These are phyloP conservation scores for Balansia obtecta DNA, from an alignment of 2,329 filamentous ascomycete genomes.

Conservation along the genomic window DNA sequence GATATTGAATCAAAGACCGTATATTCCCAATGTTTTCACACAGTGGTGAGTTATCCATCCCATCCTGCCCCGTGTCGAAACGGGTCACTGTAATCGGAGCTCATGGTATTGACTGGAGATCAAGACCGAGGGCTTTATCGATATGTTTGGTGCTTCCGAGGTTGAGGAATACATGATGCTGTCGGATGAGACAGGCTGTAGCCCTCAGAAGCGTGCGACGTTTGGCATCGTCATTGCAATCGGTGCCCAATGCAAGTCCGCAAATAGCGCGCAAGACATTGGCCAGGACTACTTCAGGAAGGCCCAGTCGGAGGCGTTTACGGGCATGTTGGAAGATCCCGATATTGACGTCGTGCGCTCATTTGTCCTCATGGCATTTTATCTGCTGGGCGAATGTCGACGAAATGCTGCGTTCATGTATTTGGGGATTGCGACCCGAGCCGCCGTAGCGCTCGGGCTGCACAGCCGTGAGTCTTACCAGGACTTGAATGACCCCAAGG, in stretches of 20 bases:
- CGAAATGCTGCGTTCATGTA: constrained; percentile 53
- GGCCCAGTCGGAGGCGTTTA: constrained; percentile 15
- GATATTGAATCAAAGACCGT: constrained; percentile 9
- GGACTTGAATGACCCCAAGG: constrained; percentile 9
- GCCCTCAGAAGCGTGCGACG: constrained; percentile 15
- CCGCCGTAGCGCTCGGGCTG: constrained; percentile 43
- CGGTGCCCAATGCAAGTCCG: constrained; percentile 18
- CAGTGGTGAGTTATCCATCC: constrained; percentile 9
- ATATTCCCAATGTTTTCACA: constrained; percentile 10
- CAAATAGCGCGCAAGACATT: constrained; percentile 23
- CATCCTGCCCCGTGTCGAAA: background rate
- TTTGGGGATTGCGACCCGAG: constrained; percentile 43
- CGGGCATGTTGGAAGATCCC: constrained; percentile 32
- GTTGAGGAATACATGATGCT: constrained; percentile 13
- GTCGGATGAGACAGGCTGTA: constrained; percentile 2
- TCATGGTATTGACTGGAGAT: constrained; percentile 4
- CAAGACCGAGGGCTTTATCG: constrained; percentile 21
- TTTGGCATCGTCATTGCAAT: constrained; percentile 22
- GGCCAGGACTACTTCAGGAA: constrained; percentile 16
- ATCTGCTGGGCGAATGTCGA: constrained; percentile 45
- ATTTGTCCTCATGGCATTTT: constrained; percentile 46
- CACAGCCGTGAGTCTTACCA: constrained; percentile 27
- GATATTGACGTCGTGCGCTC: constrained; percentile 39
- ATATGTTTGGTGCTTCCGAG: constrained; percentile 19
- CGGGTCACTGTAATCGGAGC: too few relatives aligned